phyloP scores from a whole-genome alignment of 352 stramenopile species.

The Phytophthora constricta region DNA sequence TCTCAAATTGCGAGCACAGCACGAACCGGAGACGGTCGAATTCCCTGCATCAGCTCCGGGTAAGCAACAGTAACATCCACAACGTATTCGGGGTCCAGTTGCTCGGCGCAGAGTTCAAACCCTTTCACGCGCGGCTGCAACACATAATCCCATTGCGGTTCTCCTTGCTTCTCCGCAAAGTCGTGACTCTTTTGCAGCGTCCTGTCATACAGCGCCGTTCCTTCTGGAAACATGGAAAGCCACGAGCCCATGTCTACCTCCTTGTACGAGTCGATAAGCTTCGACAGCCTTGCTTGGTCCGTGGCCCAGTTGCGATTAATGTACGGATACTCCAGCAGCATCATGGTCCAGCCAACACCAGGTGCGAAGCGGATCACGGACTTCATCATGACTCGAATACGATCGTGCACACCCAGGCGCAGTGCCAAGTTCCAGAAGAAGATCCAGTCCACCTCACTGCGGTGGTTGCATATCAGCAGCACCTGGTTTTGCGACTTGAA shows the following conservation, averaged over 20 bases:
- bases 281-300: constrained; percentile 58
- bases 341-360: constrained; percentile 69
- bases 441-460: constrained; percentile 84
- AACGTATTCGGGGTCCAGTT: constrained; percentile 72
- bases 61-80: constrained; percentile 83
- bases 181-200: constrained; percentile 69
- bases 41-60: constrained; percentile 69
- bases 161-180: constrained; percentile 53
- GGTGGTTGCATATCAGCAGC: constrained; percentile 79
- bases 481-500: constrained; percentile 57
- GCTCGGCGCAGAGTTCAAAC: constrained; percentile 71
- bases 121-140: constrained; percentile 69
- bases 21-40: constrained; percentile 70
- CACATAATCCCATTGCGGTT: constrained; percentile 69
- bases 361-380: constrained; percentile 65
- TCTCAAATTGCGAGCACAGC: not conserved
- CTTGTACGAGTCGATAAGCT: constrained; percentile 63
- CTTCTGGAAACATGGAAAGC: constrained; percentile 85
- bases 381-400: constrained; percentile 85
- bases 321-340: constrained; percentile 77
- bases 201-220: constrained; percentile 73
- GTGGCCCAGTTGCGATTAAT: constrained; percentile 76
- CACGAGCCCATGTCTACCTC: constrained; percentile 51
- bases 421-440: constrained; percentile 83
- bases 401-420: constrained; percentile 69